Conservation (phyloP, 768 basidiomycete species). For the Suillus lakei region DNA sequence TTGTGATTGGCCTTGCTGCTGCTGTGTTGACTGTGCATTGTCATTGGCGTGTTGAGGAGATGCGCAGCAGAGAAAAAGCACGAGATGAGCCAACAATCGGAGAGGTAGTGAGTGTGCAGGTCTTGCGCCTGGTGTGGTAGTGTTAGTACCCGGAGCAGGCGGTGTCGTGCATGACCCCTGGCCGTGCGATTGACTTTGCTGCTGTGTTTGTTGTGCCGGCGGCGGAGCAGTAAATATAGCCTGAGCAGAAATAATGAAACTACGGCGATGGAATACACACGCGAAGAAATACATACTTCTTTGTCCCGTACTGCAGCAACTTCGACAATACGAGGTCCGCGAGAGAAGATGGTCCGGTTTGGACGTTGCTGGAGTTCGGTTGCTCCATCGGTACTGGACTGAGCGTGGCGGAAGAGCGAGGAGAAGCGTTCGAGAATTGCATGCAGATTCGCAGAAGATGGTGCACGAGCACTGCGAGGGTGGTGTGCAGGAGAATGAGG, state of each 20-base stretch:
- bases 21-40: neutral
- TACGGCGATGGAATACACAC: neutral
- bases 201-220: neutral
- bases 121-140: neutral
- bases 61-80: neutral
- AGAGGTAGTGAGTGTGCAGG: neutral
- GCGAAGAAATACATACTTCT: neutral
- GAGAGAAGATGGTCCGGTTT: neutral
- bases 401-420: no score
- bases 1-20: neutral
- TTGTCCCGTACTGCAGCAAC: neutral
- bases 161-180: no score
- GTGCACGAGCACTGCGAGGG: no score
- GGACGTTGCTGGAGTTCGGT: no score
- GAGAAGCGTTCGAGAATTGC: no score
- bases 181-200: no score
- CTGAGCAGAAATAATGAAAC: neutral
- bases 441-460: no score
- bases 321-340: neutral
- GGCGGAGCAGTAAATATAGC: neutral
- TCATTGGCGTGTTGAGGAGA: neutral
- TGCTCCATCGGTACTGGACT: no score
- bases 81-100: neutral
- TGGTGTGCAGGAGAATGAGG: no score
- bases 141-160: neutral